Evolutionary conservation across 208 protist species (phyloP), one percentile per base, ranked within the genome.

Genomic region (Histomonas meleagridis): DNA sequence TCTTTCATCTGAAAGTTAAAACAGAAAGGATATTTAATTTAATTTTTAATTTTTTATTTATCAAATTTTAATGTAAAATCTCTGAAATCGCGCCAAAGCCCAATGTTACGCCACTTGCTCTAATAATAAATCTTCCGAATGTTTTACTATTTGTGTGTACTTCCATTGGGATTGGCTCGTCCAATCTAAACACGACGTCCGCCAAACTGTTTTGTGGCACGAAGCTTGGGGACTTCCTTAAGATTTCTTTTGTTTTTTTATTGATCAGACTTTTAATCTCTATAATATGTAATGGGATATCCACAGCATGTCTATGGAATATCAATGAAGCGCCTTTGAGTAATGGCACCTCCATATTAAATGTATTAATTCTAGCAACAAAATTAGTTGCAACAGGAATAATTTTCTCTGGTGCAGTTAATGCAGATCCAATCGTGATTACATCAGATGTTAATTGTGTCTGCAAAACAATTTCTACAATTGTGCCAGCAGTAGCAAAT

Each of bases 291-390:
- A 86, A 23, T 14, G 76, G 40, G 0, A 55, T 2, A 49, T 86
- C 76, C 1, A 86, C 76, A 86, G 76, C 76, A 57, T 86, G 76
- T 55, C 76, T 51, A 48, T 86, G 76, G 46, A 86, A 86, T n/a
- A 86, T 46, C 10, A 86, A 28, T 43, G 46, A 14, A 38, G 76
- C 23, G 7, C 76, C 76, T 38, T 46, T 43, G 1, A 86, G 38
- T 57, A 86, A 51, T 38, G 76, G 76, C 26, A 51, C 46, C 21
- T 32, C n/a, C 21, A 86, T 51, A 26, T 32, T 18, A 48, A 86
- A 86, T 38, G 76, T 86, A 0, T 14, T 55, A 10, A 86, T 23
- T 7, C 46, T 12, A 38, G 76, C 76, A 55, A 57, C 46, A 86
- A 86, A 86, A 38, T 38, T 32, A 46, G 43, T 55, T 9, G 76